Evolutionary conservation across 306 rosid genomes (phyloP).

Genomic region (Vicia faba): DNA sequence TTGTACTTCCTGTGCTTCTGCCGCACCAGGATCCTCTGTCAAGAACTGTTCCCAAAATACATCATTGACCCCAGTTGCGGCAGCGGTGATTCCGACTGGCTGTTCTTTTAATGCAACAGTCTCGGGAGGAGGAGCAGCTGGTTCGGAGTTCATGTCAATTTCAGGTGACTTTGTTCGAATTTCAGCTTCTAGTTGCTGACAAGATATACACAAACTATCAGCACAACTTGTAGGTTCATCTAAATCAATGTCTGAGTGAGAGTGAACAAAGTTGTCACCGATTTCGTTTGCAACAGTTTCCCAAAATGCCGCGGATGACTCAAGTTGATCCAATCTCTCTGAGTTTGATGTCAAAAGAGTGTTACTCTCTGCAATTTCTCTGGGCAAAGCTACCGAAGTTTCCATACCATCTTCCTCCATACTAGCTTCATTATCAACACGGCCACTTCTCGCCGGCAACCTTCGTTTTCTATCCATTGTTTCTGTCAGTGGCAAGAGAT

Average conservation of each 20-base stretch:
- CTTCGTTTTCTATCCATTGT: conserved; percentile 75
- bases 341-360: conserved; percentile 38
- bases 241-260: conserved; percentile 57
- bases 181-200: conserved; percentile 52
- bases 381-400: conserved; percentile 43
- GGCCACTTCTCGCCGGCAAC: conserved; percentile 54
- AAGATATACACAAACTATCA: conserved; percentile 57
- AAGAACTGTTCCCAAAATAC: conserved; percentile 95
- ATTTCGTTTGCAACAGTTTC: conserved; percentile 54
- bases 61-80: conserved; percentile 74
- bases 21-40: conserved; percentile 92
- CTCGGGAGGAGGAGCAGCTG: conserved; percentile 51
- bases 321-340: conserved; percentile 66
- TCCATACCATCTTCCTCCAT: conserved; percentile 57
- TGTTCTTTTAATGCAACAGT: conserved; percentile 54
- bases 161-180: conserved; percentile 59
- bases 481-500: conserved; percentile 63
- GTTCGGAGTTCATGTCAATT: conserved; percentile 87
- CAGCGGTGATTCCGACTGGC: conserved; percentile 39
- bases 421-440: conserved; percentile 46
- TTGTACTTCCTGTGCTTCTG: conserved; percentile 75
- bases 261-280: conserved; percentile 31
- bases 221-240: conserved; percentile 66
- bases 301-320: conserved; percentile 72
- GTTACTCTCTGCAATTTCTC: conserved; percentile 45